A percentile compares a stretch with the other conserved stretches of the same genome.
Conservation (phyloP, 2,329 filamentous ascomycete species). For the Magnaporthiopsis rhizophila region DNA sequence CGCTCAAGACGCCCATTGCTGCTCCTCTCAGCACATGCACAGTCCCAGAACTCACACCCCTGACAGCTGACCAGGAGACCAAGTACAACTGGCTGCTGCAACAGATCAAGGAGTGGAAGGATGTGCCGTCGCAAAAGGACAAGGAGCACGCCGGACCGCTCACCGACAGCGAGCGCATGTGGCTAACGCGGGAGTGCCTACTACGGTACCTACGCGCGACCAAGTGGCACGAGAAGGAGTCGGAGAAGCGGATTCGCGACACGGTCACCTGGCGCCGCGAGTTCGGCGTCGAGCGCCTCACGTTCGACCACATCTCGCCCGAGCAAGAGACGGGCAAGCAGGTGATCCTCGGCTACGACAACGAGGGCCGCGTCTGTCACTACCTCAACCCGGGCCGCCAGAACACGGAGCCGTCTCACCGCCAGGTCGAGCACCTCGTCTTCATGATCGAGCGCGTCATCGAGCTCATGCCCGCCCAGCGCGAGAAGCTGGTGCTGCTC, state of each 20-base stretch:
- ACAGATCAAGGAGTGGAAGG: slow-evolving; percentile 62
- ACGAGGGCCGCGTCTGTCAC: slow-evolving; percentile 74
- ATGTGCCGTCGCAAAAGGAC: slow-evolving; percentile 49
- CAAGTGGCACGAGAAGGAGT: slow-evolving; percentile 74
- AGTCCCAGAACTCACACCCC: slow-evolving; percentile 45
- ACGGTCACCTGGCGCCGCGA: slow-evolving; percentile 86
- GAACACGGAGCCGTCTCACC: slow-evolving; percentile 79
- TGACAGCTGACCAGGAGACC: slow-evolving; percentile 67
- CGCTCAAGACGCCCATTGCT: slow-evolving; percentile 39
- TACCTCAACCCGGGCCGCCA: slow-evolving; percentile 86
- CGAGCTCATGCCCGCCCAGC: slow-evolving; percentile 77
- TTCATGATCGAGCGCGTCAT: slow-evolving; percentile 91
- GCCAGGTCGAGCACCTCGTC: slow-evolving; percentile 88
- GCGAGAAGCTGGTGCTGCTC: slow-evolving; percentile 78
- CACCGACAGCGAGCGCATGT: slow-evolving; percentile 74
- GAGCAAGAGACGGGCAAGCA: slow-evolving; percentile 98
- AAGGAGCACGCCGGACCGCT: slow-evolving; percentile 49
- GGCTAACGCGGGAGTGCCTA: slow-evolving; percentile 86
- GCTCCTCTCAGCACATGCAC: slow-evolving; percentile 48
- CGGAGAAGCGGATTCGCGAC: slow-evolving; percentile 68
- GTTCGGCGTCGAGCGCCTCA: slow-evolving; percentile 74
- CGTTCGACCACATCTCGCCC: slow-evolving; percentile 77
- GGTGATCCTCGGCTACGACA: slow-evolving; percentile 80
- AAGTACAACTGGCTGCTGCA: slow-evolving; percentile 77
- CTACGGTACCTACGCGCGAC: slow-evolving; percentile 88